phyloP scores from a whole-genome alignment of 768 basidiomycete species.

The Mycena galopus region DNA sequence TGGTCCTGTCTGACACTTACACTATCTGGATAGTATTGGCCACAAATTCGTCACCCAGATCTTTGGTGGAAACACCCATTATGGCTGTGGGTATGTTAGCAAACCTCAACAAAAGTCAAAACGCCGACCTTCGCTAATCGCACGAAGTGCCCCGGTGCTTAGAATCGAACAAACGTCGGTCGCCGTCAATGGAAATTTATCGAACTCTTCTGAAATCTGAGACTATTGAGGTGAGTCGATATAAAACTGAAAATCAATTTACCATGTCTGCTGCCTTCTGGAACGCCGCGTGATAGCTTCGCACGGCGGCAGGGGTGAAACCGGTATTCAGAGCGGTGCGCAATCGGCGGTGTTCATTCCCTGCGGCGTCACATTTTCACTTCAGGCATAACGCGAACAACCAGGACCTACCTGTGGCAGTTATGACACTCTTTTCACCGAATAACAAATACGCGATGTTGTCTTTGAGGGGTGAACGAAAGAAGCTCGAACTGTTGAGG shows the following conservation, averaged over 20 bases:
- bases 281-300: neutral
- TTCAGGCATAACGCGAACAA: neutral
- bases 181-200: neutral
- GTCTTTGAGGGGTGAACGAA: neutral
- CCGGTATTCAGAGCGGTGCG: conserved; percentile 28
- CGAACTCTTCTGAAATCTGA: neutral
- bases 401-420: neutral
- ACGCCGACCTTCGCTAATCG: neutral
- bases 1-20: neutral
- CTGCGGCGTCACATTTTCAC: neutral
- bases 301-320: neutral
- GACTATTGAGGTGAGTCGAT: neutral
- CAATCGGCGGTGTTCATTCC: neutral
- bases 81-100: neutral
- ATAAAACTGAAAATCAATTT: neutral
- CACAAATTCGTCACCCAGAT: conserved; percentile 2
- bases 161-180: neutral
- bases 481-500: neutral
- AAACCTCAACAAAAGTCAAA: neutral
- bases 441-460: neutral
- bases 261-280: conserved; percentile 5
- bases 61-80: neutral
- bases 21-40: neutral
- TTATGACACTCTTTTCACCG: neutral
- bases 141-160: neutral